phyloP scores from a whole-genome alignment of 2,329 filamentous ascomycete genomes.

The Akanthomyces uredinophilus region DNA sequence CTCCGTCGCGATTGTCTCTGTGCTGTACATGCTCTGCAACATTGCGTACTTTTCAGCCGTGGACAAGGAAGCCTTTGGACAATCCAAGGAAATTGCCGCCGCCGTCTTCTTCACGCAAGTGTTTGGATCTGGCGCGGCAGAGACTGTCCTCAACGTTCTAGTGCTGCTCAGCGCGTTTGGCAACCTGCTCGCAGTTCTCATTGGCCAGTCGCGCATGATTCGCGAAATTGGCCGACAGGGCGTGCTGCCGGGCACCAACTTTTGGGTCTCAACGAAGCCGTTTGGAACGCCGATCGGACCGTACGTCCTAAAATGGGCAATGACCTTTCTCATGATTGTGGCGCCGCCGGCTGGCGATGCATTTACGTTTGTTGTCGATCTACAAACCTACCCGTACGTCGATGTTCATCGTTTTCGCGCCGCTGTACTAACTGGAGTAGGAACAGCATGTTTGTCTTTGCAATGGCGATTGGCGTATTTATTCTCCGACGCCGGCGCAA shows the following conservation, averaged over 20 bases:
- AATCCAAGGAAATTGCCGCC: constrained; percentile 50
- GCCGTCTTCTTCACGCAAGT: constrained; percentile 55
- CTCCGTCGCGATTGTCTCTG: constrained; percentile 46
- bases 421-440: neutral
- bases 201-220: constrained; percentile 52
- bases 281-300: constrained; percentile 60
- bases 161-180: constrained; percentile 55
- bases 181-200: constrained; percentile 51
- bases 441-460: constrained; percentile 50
- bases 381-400: constrained; percentile 50
- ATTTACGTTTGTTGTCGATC: constrained; percentile 59
- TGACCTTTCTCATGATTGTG: constrained; percentile 56
- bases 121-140: constrained; percentile 45
- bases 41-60: constrained; percentile 57
- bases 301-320: constrained; percentile 50
- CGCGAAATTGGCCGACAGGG: constrained; percentile 58
- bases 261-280: constrained; percentile 59
- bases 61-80: constrained; percentile 47
- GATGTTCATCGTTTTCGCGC: neutral
- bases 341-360: constrained; percentile 59
- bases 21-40: constrained; percentile 55
- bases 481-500: constrained; percentile 51
- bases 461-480: constrained; percentile 53
- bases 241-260: constrained; percentile 52
- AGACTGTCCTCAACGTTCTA: constrained; percentile 51